A percentile compares a stretch with the other conserved stretches of the same genome.
Conservation (phyloP, 1,284 basidiomycete genomes). For the Boletus hoseneyae region DNA sequence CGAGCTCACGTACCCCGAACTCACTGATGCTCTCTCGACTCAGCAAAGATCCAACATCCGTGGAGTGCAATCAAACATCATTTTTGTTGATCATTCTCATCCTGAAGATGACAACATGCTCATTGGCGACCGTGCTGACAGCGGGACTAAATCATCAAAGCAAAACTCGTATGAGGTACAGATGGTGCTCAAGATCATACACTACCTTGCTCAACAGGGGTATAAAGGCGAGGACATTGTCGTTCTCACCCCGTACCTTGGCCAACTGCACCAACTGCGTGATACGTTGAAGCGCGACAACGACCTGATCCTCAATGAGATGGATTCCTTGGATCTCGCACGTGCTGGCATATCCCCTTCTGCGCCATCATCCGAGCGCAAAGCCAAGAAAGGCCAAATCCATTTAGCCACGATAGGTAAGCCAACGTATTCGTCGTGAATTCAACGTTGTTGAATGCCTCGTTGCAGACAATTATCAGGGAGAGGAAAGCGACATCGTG, state of each 20-base stretch:
- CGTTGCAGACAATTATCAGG: slow-evolving; percentile 56
- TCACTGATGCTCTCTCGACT: slow-evolving; percentile 50
- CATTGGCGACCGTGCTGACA: slow-evolving; percentile 43
- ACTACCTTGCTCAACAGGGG: slow-evolving; percentile 62
- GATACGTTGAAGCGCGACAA: slow-evolving; percentile 43
- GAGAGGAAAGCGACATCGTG: slow-evolving; percentile 68
- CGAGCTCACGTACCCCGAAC: slow-evolving; percentile 58
- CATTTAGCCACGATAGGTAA: slow-evolving; percentile 59
- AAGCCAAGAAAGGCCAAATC: slow-evolving; percentile 28
- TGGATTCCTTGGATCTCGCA: slow-evolving; percentile 43
- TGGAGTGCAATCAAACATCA: slow-evolving; percentile 51
- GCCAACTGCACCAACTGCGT: slow-evolving; percentile 51
- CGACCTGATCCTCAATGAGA: slow-evolving; percentile 58
- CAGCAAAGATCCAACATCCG: slow-evolving; percentile 44
- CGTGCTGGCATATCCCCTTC: neutral
- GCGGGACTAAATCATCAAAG: slow-evolving; percentile 49
- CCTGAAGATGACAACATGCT: slow-evolving; percentile 47
- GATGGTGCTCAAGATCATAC: slow-evolving; percentile 63
- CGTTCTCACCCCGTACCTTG: slow-evolving; percentile 63
- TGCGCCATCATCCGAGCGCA: neutral
- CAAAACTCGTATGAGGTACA: slow-evolving; percentile 52
- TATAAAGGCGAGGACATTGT: slow-evolving; percentile 57
- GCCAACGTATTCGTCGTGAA: neutral
- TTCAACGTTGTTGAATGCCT: neutral
- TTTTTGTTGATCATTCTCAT: slow-evolving; percentile 55